Conservation (phyloP, 495 filamentous ascomycete species). For the Sporormia fimetaria region DNA sequence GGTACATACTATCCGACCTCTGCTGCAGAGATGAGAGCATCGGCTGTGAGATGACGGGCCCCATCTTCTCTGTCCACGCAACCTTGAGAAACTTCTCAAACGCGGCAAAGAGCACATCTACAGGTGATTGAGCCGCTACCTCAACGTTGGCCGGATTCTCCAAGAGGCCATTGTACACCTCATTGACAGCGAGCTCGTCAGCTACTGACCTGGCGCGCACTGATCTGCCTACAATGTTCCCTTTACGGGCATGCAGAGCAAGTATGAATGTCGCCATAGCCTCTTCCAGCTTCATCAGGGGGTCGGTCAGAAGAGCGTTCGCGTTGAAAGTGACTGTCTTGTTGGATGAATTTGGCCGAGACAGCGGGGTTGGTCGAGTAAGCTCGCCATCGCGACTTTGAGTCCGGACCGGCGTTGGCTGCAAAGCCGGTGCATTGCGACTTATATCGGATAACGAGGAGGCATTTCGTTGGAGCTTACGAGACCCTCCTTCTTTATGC, state of each 20-base stretch:
- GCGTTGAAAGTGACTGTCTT: constrained; percentile 21
- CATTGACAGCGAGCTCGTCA: constrained; percentile 72
- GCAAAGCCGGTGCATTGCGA: constrained; percentile 26
- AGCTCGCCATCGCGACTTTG: constrained; percentile 26
- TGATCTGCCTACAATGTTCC: constrained; percentile 67
- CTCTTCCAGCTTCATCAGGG: constrained; percentile 64
- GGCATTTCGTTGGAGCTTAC: constrained; percentile 25
- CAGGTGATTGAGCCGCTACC: constrained; percentile 58
- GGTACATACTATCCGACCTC: constrained; percentile 60
- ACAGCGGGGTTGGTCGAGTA: constrained; percentile 7
- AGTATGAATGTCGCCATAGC: constrained; percentile 76
- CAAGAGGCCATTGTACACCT: constrained; percentile 78
- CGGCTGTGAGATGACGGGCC: constrained; percentile 57
- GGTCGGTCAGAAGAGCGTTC: constrained; percentile 36
- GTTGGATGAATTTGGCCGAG: constrained; percentile 22
- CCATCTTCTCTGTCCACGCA: constrained; percentile 84
- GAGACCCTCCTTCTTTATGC: constrained; percentile 25
- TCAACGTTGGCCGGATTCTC: constrained; percentile 69
- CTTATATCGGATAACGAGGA: constrained; percentile 29
- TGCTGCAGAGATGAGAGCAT: constrained; percentile 57
- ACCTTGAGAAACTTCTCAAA: constrained; percentile 89
- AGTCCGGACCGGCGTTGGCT: constrained; percentile 16
- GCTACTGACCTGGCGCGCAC: constrained; percentile 58
- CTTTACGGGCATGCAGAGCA: constrained; percentile 70
- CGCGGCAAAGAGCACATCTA: constrained; percentile 84